phyloP scores from a whole-genome alignment of 345 rosid genomes.

The Aegle marmelos region DNA sequence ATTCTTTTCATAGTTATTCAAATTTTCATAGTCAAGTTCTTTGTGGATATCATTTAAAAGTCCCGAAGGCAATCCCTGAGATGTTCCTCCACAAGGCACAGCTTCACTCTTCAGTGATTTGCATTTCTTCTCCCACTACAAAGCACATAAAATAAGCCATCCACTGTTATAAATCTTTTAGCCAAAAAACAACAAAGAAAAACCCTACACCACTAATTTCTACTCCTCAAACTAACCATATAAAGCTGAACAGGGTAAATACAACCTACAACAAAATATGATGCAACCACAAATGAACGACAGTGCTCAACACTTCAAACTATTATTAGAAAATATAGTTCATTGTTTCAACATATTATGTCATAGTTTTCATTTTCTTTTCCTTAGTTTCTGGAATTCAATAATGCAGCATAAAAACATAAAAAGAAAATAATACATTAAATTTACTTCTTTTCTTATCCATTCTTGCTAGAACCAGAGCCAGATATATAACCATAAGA shows the following conservation, averaged over 20 bases:
- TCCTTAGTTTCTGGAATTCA: background rate
- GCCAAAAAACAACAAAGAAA: background rate
- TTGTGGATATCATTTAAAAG: constrained; percentile 79
- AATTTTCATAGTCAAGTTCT: constrained; percentile 42
- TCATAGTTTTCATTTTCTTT: background rate
- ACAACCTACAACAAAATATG: background rate
- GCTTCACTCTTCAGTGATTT: constrained; percentile 42
- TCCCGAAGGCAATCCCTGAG: constrained; percentile 30
- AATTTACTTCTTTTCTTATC: too few relatives aligned
- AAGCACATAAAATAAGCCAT: background rate
- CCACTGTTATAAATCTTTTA: constrained; percentile 6
- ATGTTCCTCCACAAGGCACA: constrained; percentile 32
- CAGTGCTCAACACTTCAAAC: background rate
- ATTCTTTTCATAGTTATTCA: constrained; percentile 48
- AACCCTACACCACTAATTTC: background rate
- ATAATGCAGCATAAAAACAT: background rate
- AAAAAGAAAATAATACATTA: too few relatives aligned
- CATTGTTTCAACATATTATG: background rate
- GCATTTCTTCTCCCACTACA: constrained; percentile 79
- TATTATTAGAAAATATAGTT: background rate
- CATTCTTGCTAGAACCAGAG: too few relatives aligned
- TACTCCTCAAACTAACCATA: background rate
- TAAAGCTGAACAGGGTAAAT: background rate
- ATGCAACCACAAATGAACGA: background rate
- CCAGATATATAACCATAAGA: background rate